Percentiles rank a stretch among this genome's conserved stretches.
These are phyloP conservation scores for Fusarium mexicanum DNA, from an alignment of 2,329 filamentous ascomycete species.

Conservation along the genomic window DNA sequence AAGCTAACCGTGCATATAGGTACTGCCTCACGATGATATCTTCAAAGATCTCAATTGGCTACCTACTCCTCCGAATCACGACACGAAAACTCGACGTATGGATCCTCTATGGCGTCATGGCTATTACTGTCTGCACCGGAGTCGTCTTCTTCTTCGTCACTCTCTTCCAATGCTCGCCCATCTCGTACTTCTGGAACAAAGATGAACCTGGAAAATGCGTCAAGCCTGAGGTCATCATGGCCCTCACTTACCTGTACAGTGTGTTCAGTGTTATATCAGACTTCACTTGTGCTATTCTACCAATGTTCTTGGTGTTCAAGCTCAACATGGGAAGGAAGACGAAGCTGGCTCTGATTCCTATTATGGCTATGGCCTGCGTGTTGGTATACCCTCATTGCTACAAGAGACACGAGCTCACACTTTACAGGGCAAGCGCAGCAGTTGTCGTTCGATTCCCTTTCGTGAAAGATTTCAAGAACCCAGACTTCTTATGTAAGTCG, in stretches of 20 bases:
- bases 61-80: slow-evolving; percentile 54
- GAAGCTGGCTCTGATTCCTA: slow-evolving; percentile 61
- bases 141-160: slow-evolving; percentile 54
- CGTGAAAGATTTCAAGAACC: slow-evolving; percentile 49
- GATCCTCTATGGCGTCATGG: slow-evolving; percentile 51
- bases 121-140: slow-evolving; percentile 50
- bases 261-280: slow-evolving; percentile 60
- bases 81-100: slow-evolving; percentile 46
- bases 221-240: slow-evolving; percentile 56
- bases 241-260: slow-evolving; percentile 63
- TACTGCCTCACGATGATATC: slow-evolving; percentile 50
- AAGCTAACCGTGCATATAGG: slow-evolving; percentile 8
- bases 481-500: slow-evolving; percentile 56
- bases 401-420: slow-evolving; percentile 17
- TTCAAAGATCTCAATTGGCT: slow-evolving; percentile 56
- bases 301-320: slow-evolving; percentile 63
- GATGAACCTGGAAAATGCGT: slow-evolving; percentile 50
- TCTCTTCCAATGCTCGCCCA: slow-evolving; percentile 53
- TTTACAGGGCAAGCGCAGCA: slow-evolving; percentile 54
- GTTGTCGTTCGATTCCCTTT: slow-evolving; percentile 55
- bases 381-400: slow-evolving; percentile 36
- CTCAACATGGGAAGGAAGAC: slow-evolving; percentile 63
- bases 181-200: slow-evolving; percentile 54
- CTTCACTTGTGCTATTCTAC: slow-evolving; percentile 61
- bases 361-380: slow-evolving; percentile 67